phyloP scores from a whole-genome alignment of 2,329 filamentous ascomycete genomes.

The Calonectria leucothoes region DNA sequence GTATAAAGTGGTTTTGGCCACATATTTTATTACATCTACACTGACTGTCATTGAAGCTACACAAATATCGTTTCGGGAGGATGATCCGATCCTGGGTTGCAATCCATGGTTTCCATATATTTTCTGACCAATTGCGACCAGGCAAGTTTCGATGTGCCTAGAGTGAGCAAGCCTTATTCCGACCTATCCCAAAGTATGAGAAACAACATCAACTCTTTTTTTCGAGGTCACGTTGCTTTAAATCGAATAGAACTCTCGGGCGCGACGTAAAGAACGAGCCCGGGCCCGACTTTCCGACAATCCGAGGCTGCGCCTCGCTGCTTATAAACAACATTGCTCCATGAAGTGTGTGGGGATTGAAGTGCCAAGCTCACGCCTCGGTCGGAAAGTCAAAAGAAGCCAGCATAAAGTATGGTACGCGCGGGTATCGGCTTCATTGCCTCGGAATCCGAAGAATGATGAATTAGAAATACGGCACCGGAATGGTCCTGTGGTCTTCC shows the following conservation, averaged over 20 bases:
- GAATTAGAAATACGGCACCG: no score
- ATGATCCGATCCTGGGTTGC: neutral
- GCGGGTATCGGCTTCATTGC: neutral
- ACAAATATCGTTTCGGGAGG: neutral
- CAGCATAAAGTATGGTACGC: neutral
- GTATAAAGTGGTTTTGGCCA: constrained; percentile 1
- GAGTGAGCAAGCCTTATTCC: neutral
- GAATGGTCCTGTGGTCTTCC: no score
- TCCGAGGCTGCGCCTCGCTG: neutral
- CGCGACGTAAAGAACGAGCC: neutral
- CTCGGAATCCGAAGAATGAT: no score
- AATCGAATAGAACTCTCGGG: neutral
- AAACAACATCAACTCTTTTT: no score
- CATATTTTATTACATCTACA: neutral
- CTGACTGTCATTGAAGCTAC: neutral
- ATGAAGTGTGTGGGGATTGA: neutral
- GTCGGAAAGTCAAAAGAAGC: neutral
- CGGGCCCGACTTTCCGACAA: neutral
- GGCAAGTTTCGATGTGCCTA: neutral
- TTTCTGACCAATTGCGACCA: neutral
- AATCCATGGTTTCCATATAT: neutral
- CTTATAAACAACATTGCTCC: neutral
- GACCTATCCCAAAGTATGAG: neutral
- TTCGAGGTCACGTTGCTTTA: neutral
- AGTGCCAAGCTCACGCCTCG: neutral